Evolutionary conservation across 768 basidiomycete species (phyloP).

Genomic region (Asterophora parasitica): DNA sequence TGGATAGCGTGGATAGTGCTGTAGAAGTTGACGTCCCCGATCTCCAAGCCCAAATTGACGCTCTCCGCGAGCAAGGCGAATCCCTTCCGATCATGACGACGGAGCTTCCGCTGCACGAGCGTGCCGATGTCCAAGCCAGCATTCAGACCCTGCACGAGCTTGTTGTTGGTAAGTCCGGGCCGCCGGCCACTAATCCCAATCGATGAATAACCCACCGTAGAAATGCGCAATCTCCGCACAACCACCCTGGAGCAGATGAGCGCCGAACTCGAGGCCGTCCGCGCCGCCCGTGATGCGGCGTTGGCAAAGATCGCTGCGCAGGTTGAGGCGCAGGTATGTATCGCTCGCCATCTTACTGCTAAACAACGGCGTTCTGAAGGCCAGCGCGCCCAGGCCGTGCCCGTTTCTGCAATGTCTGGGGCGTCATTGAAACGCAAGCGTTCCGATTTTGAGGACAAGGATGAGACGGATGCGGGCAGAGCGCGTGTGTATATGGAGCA

Average conservation of each 20-base stretch:
- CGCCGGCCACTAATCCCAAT: constrained; percentile 1
- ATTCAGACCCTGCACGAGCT: constrained; percentile 33
- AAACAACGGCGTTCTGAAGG: constrained; percentile 13
- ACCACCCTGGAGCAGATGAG: constrained; percentile 41
- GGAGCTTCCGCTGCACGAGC: constrained; percentile 14
- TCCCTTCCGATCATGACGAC: constrained; percentile 1
- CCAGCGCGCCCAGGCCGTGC: constrained; percentile 24
- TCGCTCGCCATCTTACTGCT: constrained; percentile 9
- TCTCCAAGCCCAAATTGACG: constrained; percentile 33
- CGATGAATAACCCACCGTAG: constrained; percentile 22
- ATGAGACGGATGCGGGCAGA: constrained; percentile 35
- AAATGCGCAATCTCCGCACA: constrained; percentile 41
- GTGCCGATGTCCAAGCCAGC: constrained; percentile 25
- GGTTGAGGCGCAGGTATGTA: constrained; percentile 28
- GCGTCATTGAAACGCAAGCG: constrained; percentile 64
- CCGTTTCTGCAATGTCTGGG: not conserved
- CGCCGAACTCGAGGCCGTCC: constrained; percentile 40
- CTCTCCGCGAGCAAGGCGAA: constrained; percentile 28
- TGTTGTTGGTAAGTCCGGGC: constrained; percentile 34
- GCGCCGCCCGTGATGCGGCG: constrained; percentile 35
- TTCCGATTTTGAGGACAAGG: constrained; percentile 13
- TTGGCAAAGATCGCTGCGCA: constrained; percentile 29
- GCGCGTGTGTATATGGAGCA: constrained; percentile 24
- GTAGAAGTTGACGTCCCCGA: constrained; percentile 28
- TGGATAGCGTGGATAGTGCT: constrained; percentile 31